A percentile compares a stretch with the other conserved stretches of the same genome.
Conservation (phyloP, 2,329 filamentous ascomycete species). For the Aureobasidium sp. region DNA sequence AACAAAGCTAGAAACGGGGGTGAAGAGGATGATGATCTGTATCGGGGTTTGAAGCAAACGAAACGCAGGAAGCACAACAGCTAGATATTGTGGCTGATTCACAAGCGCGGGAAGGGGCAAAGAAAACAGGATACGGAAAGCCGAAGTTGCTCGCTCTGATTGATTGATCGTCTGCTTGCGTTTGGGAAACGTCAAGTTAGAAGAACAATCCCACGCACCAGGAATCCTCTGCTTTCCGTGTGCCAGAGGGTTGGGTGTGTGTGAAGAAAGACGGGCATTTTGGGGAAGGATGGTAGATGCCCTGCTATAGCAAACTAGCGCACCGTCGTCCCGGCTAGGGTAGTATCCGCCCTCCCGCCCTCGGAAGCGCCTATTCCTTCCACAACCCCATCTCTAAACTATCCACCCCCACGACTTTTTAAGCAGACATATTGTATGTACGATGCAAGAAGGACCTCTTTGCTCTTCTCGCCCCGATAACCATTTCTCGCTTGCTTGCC, state of each 20-base stretch:
- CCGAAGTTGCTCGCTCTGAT: not conserved
- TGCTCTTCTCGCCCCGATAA: not conserved
- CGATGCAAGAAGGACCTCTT: too few relatives aligned
- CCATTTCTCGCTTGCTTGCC: conserved; percentile 5
- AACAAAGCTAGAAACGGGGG: not conserved
- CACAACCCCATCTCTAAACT: not conserved
- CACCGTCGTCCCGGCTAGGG: not conserved
- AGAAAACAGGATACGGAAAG: not conserved
- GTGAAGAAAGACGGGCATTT: not conserved
- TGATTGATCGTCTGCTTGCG: not conserved
- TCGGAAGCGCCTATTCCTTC: not conserved
- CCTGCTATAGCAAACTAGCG: not conserved
- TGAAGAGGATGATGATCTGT: not conserved
- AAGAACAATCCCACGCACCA: too few relatives aligned
- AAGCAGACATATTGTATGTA: too few relatives aligned
- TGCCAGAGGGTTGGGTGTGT: not conserved
- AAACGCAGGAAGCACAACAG: conserved; percentile 8
- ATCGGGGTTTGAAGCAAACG: conserved; percentile 3
- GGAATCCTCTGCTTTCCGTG: not conserved
- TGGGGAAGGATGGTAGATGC: not conserved
- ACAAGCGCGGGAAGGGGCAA: not conserved
- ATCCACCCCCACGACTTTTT: not conserved
- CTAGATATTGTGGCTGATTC: conserved; percentile 1
- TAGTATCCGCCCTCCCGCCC: not conserved
- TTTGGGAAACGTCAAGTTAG: not conserved